phyloP scores from a whole-genome alignment of 2,329 filamentous ascomycete species.

The Apiospora hydei region DNA sequence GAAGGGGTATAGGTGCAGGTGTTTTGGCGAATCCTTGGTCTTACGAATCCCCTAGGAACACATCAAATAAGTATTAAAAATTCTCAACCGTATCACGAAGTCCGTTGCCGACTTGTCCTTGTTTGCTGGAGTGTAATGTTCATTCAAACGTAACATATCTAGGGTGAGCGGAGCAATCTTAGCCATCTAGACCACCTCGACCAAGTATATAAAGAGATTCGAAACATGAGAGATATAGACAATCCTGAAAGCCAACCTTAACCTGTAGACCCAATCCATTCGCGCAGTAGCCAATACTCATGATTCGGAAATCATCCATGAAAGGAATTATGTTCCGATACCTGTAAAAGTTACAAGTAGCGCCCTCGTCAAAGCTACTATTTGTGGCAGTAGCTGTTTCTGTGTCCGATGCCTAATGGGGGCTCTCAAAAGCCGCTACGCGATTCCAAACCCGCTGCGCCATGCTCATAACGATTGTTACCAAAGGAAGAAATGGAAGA shows the following conservation, averaged over 20 bases:
- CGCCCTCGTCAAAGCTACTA: background rate
- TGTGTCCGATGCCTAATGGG: background rate
- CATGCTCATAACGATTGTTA: slow-evolving; percentile 13
- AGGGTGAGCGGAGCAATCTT: background rate
- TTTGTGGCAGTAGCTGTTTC: background rate
- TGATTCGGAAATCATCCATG: background rate
- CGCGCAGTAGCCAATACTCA: background rate
- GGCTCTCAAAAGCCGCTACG: background rate
- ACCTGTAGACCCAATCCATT: background rate
- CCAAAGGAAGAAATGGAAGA: background rate
- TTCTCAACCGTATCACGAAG: background rate
- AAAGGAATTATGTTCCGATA: background rate
- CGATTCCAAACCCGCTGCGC: slow-evolving; percentile 1
- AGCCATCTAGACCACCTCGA: background rate
- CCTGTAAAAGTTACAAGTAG: background rate
- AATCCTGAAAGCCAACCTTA: background rate
- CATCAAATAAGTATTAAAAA: background rate
- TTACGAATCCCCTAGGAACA: background rate
- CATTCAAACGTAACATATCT: slow-evolving; percentile 3
- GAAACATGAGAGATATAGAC: slow-evolving; percentile 4
- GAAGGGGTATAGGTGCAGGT: background rate
- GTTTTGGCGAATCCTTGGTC: background rate
- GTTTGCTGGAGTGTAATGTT: no score
- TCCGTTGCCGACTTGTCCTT: background rate
- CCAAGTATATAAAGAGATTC: background rate